phyloP scores from a whole-genome alignment of 2,329 filamentous ascomycete species.

The Nannizziopsis arthrosporioides region DNA sequence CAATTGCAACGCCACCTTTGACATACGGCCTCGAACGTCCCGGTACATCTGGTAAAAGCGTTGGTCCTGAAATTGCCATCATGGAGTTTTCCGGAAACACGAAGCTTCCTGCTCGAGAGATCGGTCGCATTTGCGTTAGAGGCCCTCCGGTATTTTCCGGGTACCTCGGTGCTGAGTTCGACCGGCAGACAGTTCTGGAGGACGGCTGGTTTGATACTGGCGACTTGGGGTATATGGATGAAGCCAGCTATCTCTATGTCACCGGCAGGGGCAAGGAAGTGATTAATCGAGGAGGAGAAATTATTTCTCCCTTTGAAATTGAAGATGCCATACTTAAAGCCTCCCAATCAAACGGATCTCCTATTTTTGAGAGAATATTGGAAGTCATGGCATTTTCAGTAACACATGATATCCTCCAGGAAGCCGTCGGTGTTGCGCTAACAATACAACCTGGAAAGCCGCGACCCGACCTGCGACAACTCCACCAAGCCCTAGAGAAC shows the following conservation, averaged over 20 bases:
- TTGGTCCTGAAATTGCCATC: slow-evolving; percentile 3
- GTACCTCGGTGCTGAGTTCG: background rate
- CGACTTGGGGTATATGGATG: slow-evolving; percentile 3
- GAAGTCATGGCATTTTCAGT: slow-evolving; percentile 1
- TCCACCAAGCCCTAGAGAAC: background rate
- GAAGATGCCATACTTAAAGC: slow-evolving; percentile 4
- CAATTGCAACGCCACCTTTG: slow-evolving; percentile 1
- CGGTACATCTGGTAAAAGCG: background rate
- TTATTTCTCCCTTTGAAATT: slow-evolving; percentile 3
- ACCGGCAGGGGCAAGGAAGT: slow-evolving; percentile 6
- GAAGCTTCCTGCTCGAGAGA: background rate
- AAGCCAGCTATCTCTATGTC: slow-evolving; percentile 5
- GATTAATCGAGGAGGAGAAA: slow-evolving; percentile 4
- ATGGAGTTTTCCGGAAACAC: background rate
- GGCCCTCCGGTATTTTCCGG: background rate
- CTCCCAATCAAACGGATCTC: background rate
- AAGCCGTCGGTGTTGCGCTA: background rate
- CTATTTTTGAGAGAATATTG: slow-evolving; percentile 1
- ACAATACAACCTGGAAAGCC: background rate
- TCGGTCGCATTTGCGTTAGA: slow-evolving; percentile 3
- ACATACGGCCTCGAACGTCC: background rate
- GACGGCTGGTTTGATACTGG: slow-evolving; percentile 5
- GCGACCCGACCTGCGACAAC: slow-evolving; percentile 3
- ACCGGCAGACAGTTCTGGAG: background rate
- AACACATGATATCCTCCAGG: background rate